Conservation (phyloP, 1,284 basidiomycete genomes). For the Cryptococcus jaspeensis region DNA sequence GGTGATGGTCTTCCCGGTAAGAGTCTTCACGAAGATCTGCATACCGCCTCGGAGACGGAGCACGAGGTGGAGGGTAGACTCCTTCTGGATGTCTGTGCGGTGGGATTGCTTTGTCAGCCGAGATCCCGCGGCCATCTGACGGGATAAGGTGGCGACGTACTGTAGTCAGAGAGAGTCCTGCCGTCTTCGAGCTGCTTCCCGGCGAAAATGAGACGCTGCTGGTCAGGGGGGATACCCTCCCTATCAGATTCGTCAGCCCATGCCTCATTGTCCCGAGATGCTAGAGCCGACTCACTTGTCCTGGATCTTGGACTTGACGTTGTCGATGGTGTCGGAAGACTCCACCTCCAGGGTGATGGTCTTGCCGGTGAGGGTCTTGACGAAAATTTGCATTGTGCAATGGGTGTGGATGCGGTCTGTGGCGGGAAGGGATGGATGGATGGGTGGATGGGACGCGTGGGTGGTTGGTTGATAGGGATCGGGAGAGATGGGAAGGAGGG, state of each 20-base stretch:
- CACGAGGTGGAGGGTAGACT: constrained; percentile 66
- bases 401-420: not conserved
- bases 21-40: constrained; percentile 45
- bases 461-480: not conserved
- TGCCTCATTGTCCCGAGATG: too few species aligned
- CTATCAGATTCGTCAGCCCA: too few species aligned
- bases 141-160: too few species aligned
- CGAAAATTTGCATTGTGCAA: constrained; percentile 46
- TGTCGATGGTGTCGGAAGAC: too few species aligned
- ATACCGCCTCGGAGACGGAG: constrained; percentile 50
- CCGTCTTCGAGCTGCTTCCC: constrained; percentile 60
- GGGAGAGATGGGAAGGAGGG: constrained; percentile 1
- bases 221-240: constrained; percentile 76
- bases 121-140: too few species aligned
- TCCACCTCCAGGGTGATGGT: too few species aligned
- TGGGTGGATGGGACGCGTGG: not conserved
- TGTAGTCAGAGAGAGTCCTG: constrained; percentile 77
- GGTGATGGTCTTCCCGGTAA: constrained; percentile 57
- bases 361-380: constrained; percentile 48
- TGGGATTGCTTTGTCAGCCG: too few species aligned
- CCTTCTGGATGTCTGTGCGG: constrained; percentile 99
- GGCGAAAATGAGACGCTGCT: constrained; percentile 56
- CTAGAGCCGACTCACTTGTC: too few species aligned
- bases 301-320: too few species aligned
- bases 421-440: not conserved